These are phyloP conservation scores for Talaromyces sp. DNA, from an alignment of 2,329 filamentous ascomycete genomes.

Conservation along the genomic window DNA sequence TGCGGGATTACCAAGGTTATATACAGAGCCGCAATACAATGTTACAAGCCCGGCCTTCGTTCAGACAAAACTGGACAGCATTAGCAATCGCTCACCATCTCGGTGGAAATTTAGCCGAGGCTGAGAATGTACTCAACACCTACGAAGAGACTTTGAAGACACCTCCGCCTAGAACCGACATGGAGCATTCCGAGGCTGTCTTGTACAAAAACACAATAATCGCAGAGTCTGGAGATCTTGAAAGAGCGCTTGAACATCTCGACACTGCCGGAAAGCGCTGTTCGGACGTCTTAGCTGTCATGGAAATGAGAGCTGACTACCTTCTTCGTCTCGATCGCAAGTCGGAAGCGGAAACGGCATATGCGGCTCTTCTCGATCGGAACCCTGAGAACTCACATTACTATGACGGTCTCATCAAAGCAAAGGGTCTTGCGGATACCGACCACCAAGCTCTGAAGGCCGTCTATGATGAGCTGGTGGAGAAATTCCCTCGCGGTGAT, in stretches of 20 bases:
- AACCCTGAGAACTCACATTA: constrained; percentile 86
- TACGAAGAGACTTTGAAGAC: constrained; percentile 92
- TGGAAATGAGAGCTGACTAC: constrained; percentile 85
- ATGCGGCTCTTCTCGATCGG: constrained; percentile 74
- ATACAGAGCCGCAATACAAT: constrained; percentile 84
- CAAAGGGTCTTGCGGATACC: constrained; percentile 60
- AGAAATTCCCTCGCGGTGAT: constrained; percentile 78
- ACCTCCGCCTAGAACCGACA: constrained; percentile 70
- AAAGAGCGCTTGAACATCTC: constrained; percentile 82
- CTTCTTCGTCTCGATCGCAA: constrained; percentile 72
- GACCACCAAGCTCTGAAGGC: constrained; percentile 65
- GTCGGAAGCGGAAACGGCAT: constrained; percentile 77
- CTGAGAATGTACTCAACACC: constrained; percentile 84
- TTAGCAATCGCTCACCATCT: constrained; percentile 90
- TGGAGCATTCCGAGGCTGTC: constrained; percentile 89
- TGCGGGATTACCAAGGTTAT: constrained; percentile 92
- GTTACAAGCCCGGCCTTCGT: constrained; percentile 74
- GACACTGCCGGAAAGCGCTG: constrained; percentile 72
- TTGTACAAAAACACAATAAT: constrained; percentile 96
- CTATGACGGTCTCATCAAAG: constrained; percentile 72
- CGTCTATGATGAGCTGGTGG: constrained; percentile 77
- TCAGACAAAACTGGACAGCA: constrained; percentile 97
- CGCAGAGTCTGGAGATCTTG: constrained; percentile 77
- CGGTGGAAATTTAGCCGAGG: constrained; percentile 76
- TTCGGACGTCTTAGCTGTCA: constrained; percentile 76